phyloP scores from a whole-genome alignment of 495 filamentous ascomycete genomes.

The Jackrogersella multiformis region DNA sequence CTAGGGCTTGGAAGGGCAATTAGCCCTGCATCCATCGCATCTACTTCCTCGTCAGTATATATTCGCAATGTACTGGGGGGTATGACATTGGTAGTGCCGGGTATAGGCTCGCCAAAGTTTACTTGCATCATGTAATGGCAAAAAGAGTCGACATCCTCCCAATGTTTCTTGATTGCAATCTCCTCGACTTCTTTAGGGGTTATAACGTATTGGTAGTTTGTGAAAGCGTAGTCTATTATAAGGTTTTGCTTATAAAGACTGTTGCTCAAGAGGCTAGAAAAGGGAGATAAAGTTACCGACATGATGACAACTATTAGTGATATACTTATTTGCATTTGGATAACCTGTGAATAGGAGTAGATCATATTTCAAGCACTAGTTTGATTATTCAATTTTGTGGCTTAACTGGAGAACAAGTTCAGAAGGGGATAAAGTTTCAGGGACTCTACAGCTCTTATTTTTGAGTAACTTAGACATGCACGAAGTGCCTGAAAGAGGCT shows the following conservation, averaged over 20 bases:
- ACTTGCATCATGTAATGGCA: neutral
- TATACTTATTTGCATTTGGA: neutral
- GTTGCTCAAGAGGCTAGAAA: neutral
- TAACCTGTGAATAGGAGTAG: too few relatives aligned
- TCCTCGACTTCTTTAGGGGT: constrained; percentile 1
- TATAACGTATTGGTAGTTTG: constrained; percentile 6
- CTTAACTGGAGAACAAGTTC: too few relatives aligned
- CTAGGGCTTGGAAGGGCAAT: neutral
- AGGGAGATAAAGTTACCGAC: neutral
- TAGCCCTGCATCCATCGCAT: neutral
- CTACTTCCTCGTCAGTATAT: neutral
- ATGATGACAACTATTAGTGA: neutral
- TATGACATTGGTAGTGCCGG: neutral
- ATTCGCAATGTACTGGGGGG: neutral
- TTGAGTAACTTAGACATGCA: neutral
- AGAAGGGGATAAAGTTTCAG: too few relatives aligned
- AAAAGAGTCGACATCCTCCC: constrained; percentile 1
- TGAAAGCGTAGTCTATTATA: constrained; percentile 10
- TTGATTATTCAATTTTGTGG: too few relatives aligned
- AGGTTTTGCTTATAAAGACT: neutral
- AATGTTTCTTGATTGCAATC: neutral
- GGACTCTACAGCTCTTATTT: neutral
- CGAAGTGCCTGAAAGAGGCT: neutral
- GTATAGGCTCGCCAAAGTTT: neutral
- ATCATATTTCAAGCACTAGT: too few relatives aligned